Conservation (phyloP, 345 rosid species). For the Mallotus nudiflorus region DNA sequence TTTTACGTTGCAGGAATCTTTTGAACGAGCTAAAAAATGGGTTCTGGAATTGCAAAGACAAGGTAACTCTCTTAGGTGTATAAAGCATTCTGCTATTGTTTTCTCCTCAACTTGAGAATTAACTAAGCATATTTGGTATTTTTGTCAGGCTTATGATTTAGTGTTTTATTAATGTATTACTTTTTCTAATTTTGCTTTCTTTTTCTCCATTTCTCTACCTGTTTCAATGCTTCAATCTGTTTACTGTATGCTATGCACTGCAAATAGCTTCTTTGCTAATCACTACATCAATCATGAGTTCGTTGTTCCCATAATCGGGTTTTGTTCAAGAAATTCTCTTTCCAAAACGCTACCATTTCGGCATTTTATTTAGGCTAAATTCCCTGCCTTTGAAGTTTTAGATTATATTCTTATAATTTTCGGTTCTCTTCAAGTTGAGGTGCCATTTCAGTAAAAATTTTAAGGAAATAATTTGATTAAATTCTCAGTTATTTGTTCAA, state of each 20-base stretch:
- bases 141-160: neutral
- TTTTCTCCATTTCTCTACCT: no score
- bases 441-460: neutral
- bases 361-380: neutral
- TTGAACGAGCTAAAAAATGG: slow-evolving; percentile 65
- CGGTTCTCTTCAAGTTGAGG: neutral
- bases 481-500: neutral
- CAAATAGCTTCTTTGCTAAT: neutral
- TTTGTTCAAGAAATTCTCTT: no score
- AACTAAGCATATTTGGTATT: neutral
- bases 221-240: neutral
- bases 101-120: neutral
- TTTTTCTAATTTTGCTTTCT: neutral
- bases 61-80: slow-evolving; percentile 34
- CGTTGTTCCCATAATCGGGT: neutral
- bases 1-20: slow-evolving; percentile 48
- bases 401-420: neutral
- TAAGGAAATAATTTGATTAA: neutral
- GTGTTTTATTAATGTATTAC: neutral
- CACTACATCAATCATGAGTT: neutral
- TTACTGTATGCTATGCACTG: neutral
- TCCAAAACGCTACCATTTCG: neutral
- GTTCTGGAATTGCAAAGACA: slow-evolving; percentile 69
- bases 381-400: neutral
- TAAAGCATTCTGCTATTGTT: neutral